Evolutionary conservation across 768 basidiomycete genomes (phyloP), one percentile per base, ranked within the genome.

Genomic region (Pleurotus sapidus): DNA sequence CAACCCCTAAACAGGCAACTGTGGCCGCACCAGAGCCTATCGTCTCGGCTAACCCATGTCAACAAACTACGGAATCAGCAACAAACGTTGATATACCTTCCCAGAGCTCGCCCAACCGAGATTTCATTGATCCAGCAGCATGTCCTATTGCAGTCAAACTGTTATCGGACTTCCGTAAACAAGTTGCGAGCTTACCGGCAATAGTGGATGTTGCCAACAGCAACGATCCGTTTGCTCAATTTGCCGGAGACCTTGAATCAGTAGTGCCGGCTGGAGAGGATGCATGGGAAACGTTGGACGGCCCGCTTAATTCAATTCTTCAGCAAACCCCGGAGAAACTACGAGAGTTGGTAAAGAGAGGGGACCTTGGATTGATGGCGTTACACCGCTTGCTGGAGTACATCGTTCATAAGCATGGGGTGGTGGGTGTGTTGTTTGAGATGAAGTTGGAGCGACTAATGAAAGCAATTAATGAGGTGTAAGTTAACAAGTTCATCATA

Each of bases 311-410:
- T 42, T 7, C 12, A 2, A 3, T 59, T 4, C 24, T 70, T 43
- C 67, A 67, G 40, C 25, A 15, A 3, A 30, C 39, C 0, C 59
- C 60, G 18, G 59, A 43, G 6, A 50, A 68, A 20, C 58, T 51
- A 25, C 27, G 54, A 6, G 45, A 56, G 3, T 24, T 69, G 20
- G 57, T 69, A 2, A 45, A 47, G 38, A 27, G 53, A 40, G 68
- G 70, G 5, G n/a, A 70, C 14, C 60, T 62, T 46, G 64, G n/a
- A n/a, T n/a, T n/a, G n/a, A n/a, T n/a, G 67, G 3, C 47, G 70
- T 5, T 24, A 51, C 1, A 37, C 43, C 4, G 67, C 59, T 67
- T 69, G 53, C 47, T 66, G 2, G 50, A 39, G 8, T 54, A 60
- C 40, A n/a, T n/a, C n/a, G n/a, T n/a, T n/a, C n/a, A n/a, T n/a